Evolutionary conservation across 192 early-diverging fungal species (phyloP), one percentile per base, ranked within the genome.

Genomic region (Backusella tuberculispora): DNA sequence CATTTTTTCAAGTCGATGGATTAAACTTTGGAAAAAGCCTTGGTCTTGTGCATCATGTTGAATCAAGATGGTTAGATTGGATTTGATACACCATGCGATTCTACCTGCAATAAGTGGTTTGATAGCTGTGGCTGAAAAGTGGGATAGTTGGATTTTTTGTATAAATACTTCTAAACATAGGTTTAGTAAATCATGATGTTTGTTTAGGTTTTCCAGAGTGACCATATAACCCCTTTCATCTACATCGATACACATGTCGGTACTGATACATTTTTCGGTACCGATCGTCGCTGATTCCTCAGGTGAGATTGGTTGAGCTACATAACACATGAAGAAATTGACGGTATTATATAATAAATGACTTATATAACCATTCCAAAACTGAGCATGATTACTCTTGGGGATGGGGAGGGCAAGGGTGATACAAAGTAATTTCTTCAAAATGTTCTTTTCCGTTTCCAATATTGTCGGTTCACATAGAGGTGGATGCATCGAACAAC

Each of bases 131-230:
- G 72, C 24, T 5, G 43, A 21, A 21, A 37, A 21, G 13, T 63
- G 72, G 0, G 43, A 21, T 7, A 37, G 19, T n/a, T 63, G 72
- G 0, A 74, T 43, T 5, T 45, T 45, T 4, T 74, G 72, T 17
- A 74, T 74, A 37, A 74, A 47, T n/a, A 21, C 43, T 5, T 74
- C 72, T 3, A 74, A 14, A 0, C 65, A 26, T 1, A 74, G 6
- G 6, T 45, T 34, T 12, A 74, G 14, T 5, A 74, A 5, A 10
- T 26, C 42, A 37, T 65, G 40, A 46, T 74, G 40, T 12, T 38
- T 10, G 1, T 17, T n/a, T 2, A 66, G 12, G 29, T 34, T 34
- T 34, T 34, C 29, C 10, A 47, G 13, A 9, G 10, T 29, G 5
- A 42, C 63, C 6, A 38, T 1, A 48, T 43, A 65, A 2, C 72